Conservation (phyloP, 1,284 basidiomycete genomes). For the Meira nashicola region DNA sequence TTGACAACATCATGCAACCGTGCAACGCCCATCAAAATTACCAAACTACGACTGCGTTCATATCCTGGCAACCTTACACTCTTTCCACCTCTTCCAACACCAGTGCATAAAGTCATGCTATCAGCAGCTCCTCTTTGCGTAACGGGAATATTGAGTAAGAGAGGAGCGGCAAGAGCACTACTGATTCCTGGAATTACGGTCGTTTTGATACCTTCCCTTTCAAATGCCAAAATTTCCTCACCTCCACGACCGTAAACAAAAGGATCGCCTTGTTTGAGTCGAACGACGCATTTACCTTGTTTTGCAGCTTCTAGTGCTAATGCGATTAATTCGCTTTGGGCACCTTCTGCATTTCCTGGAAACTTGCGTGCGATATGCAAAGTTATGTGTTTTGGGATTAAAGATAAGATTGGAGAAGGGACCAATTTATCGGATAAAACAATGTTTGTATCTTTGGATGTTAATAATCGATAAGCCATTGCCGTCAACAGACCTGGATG, state of each 20-base stretch:
- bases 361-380: conserved; percentile 87
- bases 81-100: conserved; percentile 80
- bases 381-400: conserved; percentile 67
- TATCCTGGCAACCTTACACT: conserved; percentile 82
- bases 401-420: conserved; percentile 74
- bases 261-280: conserved; percentile 95
- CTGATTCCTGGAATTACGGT: conserved; percentile 83
- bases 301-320: conserved; percentile 76
- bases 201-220: conserved; percentile 73
- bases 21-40: conserved; percentile 92
- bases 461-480: conserved; percentile 76
- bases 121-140: conserved; percentile 93
- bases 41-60: conserved; percentile 70
- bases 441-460: conserved; percentile 66
- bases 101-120: conserved; percentile 81
- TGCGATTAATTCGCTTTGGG: conserved; percentile 89
- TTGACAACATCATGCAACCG: conserved; percentile 69
- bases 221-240: conserved; percentile 89
- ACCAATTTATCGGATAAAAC: conserved; percentile 97
- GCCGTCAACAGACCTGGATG: conserved; percentile 86
- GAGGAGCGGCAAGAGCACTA: conserved; percentile 81
- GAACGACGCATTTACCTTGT: conserved; percentile 76
- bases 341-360: conserved; percentile 91
- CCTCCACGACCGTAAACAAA: conserved; percentile 89
- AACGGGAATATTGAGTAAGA: conserved; percentile 83